Percentiles rank a stretch among this genome's conserved stretches.
Evolutionary conservation across 192 early-diverging fungal species (phyloP).

Genomic region (Diversispora epigaea): DNA sequence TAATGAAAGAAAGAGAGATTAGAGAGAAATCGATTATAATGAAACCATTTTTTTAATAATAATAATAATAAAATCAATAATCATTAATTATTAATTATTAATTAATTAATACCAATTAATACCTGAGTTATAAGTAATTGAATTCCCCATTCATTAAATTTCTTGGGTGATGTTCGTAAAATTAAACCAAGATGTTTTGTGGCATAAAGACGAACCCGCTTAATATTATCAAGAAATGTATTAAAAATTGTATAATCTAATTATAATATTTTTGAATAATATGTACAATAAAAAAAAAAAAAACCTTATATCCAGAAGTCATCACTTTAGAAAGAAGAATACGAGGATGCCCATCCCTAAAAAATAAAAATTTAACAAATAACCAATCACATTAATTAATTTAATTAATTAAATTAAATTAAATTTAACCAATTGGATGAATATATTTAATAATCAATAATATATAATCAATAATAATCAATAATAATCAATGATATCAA

Average conservation of each 20-base stretch:
- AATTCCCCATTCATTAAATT: constrained; percentile 73
- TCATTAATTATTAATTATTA: not conserved
- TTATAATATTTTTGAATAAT: not conserved
- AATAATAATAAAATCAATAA: not conserved
- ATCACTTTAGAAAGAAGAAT: constrained; percentile 80
- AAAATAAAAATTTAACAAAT: not conserved
- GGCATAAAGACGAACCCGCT: constrained; percentile 71
- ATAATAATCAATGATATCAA: not conserved
- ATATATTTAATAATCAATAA: not conserved
- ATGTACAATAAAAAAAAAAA: not conserved
- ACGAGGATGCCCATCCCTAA: constrained; percentile 76
- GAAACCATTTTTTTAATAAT: too few species aligned
- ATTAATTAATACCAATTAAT: not conserved
- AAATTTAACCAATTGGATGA: too few species aligned
- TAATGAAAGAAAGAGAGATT: too few species aligned
- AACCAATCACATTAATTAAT: not conserved
- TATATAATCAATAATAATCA: too few species aligned
- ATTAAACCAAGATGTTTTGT: constrained; percentile 71
- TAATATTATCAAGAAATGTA: not conserved
- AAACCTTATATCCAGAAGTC: constrained; percentile 78
- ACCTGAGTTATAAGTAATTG: constrained; percentile 69
- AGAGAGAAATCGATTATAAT: not conserved
- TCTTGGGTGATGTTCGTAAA: constrained; percentile 53
- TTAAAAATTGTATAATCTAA: too few species aligned
- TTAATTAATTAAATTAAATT: not conserved